Evolutionary conservation across 2,329 filamentous ascomycete species (phyloP).

Genomic region (Pyrenochaeta sp.): DNA sequence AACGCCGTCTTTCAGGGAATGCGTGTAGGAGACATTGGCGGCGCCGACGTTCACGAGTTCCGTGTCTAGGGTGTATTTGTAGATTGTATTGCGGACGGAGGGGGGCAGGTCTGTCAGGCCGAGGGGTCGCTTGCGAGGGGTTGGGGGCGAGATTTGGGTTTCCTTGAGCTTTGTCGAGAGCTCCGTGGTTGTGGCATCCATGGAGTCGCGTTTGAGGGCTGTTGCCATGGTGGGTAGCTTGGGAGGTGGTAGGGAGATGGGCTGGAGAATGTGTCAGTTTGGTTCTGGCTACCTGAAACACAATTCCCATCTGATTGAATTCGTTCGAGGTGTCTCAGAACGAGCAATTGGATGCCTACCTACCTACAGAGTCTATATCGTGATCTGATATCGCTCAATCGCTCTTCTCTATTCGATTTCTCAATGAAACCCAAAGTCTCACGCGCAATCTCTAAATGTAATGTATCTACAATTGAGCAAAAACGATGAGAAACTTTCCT

Average conservation of each 20-base stretch:
- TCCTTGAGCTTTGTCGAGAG: constrained; percentile 23
- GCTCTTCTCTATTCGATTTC: too few species aligned
- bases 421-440: too few species aligned
- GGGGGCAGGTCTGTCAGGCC: constrained; percentile 35
- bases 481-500: too few species aligned
- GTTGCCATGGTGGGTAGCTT: constrained; percentile 14
- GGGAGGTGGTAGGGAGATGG: background rate
- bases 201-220: constrained; percentile 37
- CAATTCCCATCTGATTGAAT: too few species aligned
- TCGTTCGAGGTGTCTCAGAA: too few species aligned
- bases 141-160: constrained; percentile 11
- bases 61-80: constrained; percentile 42
- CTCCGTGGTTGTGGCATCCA: constrained; percentile 33
- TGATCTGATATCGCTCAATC: too few species aligned
- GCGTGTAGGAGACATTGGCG: constrained; percentile 40
- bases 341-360: too few species aligned
- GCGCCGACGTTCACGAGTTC: constrained; percentile 41
- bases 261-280: too few species aligned
- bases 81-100: constrained; percentile 42
- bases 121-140: constrained; percentile 31
- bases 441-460: too few species aligned
- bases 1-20: constrained; percentile 24
- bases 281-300: too few species aligned
- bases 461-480: too few species aligned
- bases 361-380: too few species aligned